A percentile compares a stretch with the other conserved stretches of the same genome.
Evolutionary conservation across 129 eudicot genomes (phyloP).

Genomic region (Centella asiatica): DNA sequence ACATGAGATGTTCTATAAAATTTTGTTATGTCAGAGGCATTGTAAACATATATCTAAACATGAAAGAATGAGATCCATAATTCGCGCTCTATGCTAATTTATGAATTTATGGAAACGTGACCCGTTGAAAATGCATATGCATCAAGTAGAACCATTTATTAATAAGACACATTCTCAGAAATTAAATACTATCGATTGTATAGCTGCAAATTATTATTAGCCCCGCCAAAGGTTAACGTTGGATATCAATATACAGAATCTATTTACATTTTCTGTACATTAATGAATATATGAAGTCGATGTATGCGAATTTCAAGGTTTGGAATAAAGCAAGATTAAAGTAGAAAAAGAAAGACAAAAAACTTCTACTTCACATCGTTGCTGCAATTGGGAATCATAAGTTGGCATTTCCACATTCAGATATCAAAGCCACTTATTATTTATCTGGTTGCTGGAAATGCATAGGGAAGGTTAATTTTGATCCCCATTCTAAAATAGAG

Average conservation of each 20-base stretch:
- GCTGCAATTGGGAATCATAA: neutral
- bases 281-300: neutral
- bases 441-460: neutral
- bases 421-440: neutral
- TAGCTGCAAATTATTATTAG: neutral
- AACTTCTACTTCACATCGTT: neutral
- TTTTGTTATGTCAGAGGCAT: no score
- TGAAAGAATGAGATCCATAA: no score
- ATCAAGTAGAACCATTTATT: no score
- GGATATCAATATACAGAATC: neutral
- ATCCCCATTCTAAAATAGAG: slow-evolving; percentile 17
- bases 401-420: neutral
- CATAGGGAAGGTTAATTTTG: slow-evolving; percentile 9
- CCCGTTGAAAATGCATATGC: no score
- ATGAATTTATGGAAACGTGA: no score
- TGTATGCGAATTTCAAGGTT: neutral
- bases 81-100: no score
- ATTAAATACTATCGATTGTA: neutral
- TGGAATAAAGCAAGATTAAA: neutral
- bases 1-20: no score
- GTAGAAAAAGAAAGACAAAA: neutral
- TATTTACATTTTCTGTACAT: neutral
- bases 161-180: neutral
- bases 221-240: neutral
- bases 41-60: no score